These are phyloP conservation scores for Ophiosphaerella herpotricha DNA, from an alignment of 2,329 filamentous ascomycete genomes.

Conservation along the genomic window DNA sequence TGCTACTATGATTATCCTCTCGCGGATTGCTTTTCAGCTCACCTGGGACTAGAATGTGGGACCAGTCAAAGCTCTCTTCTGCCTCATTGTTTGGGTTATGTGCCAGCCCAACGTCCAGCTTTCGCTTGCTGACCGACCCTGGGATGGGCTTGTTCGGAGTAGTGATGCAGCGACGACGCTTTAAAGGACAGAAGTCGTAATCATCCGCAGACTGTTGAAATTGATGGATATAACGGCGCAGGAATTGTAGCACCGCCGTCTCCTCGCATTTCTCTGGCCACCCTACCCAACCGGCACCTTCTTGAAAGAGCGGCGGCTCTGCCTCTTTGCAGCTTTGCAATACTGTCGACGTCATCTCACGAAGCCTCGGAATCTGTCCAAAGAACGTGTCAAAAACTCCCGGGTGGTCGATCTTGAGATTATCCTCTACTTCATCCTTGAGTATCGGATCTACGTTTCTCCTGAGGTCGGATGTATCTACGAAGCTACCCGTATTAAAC, in stretches of 20 bases:
- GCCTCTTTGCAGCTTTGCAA: slow-evolving; percentile 5
- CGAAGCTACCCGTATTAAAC: too few relatives aligned
- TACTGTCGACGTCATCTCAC: slow-evolving; percentile 4
- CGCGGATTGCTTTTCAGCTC: too few relatives aligned
- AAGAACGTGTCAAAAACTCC: too few relatives aligned
- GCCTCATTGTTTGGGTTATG: neutral
- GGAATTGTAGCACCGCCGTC: slow-evolving; percentile 24
- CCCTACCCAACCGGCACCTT: slow-evolving; percentile 25
- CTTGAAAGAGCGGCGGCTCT: slow-evolving; percentile 5
- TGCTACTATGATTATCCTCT: too few relatives aligned
- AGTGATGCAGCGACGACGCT: slow-evolving; percentile 8
- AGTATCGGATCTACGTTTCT: too few relatives aligned
- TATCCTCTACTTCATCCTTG: too few relatives aligned
- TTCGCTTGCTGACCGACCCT: slow-evolving; percentile 14
- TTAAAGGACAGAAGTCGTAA: slow-evolving; percentile 6
- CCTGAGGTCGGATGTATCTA: too few relatives aligned
- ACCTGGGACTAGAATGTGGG: too few relatives aligned
- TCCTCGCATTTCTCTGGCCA: slow-evolving; percentile 35
- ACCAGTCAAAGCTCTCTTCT: too few relatives aligned
- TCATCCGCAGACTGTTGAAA: slow-evolving; percentile 9
- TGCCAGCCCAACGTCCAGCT: neutral
- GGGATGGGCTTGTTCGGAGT: slow-evolving; percentile 12
- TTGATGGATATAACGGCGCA: slow-evolving; percentile 7
- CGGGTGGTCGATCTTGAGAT: too few relatives aligned
- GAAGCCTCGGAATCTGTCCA: too few relatives aligned